Evolutionary conservation across 495 filamentous ascomycete species (phyloP), one percentile per base, ranked within the genome.

Genomic region (Talaromyces thailandensis): DNA sequence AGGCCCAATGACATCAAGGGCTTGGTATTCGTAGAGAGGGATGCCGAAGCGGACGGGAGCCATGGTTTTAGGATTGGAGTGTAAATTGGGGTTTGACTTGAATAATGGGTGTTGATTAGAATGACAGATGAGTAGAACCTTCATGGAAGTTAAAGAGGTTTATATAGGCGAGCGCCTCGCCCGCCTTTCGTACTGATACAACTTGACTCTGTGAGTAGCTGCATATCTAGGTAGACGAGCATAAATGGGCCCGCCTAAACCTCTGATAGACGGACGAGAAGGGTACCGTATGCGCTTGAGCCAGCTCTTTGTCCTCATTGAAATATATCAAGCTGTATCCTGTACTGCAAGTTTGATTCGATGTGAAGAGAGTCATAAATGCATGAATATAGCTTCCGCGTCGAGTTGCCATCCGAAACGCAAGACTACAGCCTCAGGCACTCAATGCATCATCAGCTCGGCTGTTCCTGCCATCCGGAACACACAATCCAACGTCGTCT

Each of bases 1-100:
- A 25, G 71, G 66, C 23, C 71, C 73, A 5, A 72, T 67, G 11
- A 73, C 64, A 56, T 75, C 73, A 24, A 74, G 61, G 14, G 68
- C 63, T 66, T 75, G 73, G 56, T 70, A 74, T 25, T 66, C 56
- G 53, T 65, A 66, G 58, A 71, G 35, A 24, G 65, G 61, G 48
- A 60, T 35, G 24, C 71, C 71, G 50, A 74, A 43, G 18, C 66
- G 71, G 50, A 74, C 57, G 26, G 63, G 65, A 25, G 70, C 63
- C 70, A 72, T 74, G 8, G 35, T 40, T 4, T 40, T 2, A 40
- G 9, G 12, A 14, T 40, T 40, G 35, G 6, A 4, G 12, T 16
- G 12, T 16, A 37, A 16, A 16, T 40, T 40, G 14, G 14, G 3
- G 5, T 40, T 40, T 40, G 1, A 4, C 16, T 40, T 40, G 12